Conservation (phyloP, 768 basidiomycete species). For the Mycena amicta region DNA sequence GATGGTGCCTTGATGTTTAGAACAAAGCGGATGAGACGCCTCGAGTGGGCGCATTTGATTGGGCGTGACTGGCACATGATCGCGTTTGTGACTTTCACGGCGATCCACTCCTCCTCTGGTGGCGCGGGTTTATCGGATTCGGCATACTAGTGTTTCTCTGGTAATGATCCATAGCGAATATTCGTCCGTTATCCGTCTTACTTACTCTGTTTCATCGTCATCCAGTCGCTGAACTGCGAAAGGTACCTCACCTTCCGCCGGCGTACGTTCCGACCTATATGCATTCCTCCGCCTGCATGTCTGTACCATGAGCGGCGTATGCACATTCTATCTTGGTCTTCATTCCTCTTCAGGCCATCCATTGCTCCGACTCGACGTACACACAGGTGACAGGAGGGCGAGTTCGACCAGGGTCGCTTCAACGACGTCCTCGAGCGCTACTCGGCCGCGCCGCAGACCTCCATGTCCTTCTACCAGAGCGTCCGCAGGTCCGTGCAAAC, state of each 20-base stretch:
- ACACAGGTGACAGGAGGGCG: slow-evolving; percentile 41
- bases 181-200: slow-evolving; percentile 43
- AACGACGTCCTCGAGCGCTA: slow-evolving; percentile 44
- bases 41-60: too few species aligned
- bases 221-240: neutral
- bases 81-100: too few species aligned
- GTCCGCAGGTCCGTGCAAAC: slow-evolving; percentile 42
- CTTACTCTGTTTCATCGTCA: neutral
- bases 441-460: slow-evolving; percentile 40
- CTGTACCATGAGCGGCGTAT: slow-evolving; percentile 41
- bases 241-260: slow-evolving; percentile 34
- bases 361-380: slow-evolving; percentile 45
- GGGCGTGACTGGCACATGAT: too few species aligned
- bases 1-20: too few species aligned
- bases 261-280: slow-evolving; percentile 41
- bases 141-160: slow-evolving; percentile 37
- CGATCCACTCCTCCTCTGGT: too few species aligned
- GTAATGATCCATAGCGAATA: slow-evolving; percentile 42
- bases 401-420: slow-evolving; percentile 44
- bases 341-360: slow-evolving; percentile 35
- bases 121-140: too few species aligned
- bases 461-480: slow-evolving; percentile 41
- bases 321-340: slow-evolving; percentile 2
- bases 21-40: too few species aligned
- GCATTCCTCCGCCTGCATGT: slow-evolving; percentile 46